Evolutionary conservation across 331 rosid species (phyloP).

Genomic region (Phaseolus coccineus): DNA sequence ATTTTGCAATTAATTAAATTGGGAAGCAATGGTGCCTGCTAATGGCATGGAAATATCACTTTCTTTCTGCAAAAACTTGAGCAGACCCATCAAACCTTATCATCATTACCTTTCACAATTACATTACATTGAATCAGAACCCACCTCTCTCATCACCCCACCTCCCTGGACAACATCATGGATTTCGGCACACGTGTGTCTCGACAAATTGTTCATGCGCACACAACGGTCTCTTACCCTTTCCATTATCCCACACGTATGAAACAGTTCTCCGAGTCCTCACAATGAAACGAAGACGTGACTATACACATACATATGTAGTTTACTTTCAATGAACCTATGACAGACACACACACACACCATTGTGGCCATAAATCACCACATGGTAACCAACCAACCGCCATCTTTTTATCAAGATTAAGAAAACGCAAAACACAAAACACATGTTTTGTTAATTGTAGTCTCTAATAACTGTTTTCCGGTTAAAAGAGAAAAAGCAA

Average conservation of each 20-base stretch:
- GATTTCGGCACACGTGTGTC: constrained; percentile 58
- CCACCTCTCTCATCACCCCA: constrained; percentile 66
- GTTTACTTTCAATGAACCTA: neutral
- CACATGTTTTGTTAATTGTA: neutral
- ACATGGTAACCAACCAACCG: too few relatives aligned
- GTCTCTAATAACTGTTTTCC: neutral
- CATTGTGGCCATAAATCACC: neutral
- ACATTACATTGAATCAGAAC: constrained; percentile 51
- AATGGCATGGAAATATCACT: constrained; percentile 66
- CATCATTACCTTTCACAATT: constrained; percentile 54
- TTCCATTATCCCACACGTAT: constrained; percentile 64
- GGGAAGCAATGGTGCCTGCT: constrained; percentile 44
- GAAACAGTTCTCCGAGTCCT: constrained; percentile 25
- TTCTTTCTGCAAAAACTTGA: constrained; percentile 58
- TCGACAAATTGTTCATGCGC: constrained; percentile 61
- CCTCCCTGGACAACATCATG: constrained; percentile 52
- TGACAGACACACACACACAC: neutral
- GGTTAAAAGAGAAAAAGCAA: neutral
- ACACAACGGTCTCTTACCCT: constrained; percentile 48
- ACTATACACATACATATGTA: neutral
- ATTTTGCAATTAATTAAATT: constrained; percentile 33
- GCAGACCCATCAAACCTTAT: constrained; percentile 64
- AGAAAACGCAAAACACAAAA: neutral
- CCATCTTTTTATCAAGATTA: too few relatives aligned
- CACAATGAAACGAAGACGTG: constrained; percentile 20